phyloP scores from a whole-genome alignment of 2,329 filamentous ascomycete species.

The Fusarium gaditjirri region DNA sequence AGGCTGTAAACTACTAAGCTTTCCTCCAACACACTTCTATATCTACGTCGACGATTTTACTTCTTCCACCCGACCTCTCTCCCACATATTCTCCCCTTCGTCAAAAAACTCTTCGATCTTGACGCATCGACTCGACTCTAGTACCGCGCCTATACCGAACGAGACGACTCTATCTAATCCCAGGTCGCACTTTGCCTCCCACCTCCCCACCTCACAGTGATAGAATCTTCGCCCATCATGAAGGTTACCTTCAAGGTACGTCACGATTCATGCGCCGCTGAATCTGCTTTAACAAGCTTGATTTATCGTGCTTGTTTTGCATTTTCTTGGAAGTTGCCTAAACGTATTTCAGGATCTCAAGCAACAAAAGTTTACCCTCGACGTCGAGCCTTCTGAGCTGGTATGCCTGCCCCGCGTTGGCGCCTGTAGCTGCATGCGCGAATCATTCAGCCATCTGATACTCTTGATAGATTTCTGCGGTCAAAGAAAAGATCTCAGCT shows the following conservation, averaged over 20 bases:
- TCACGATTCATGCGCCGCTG: conserved; percentile 24
- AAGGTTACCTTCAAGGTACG: conserved; percentile 75
- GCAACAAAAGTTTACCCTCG: conserved; percentile 97
- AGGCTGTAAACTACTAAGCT: conserved; percentile 20
- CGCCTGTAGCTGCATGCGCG: conserved; percentile 31
- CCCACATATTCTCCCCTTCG: conserved; percentile 1
- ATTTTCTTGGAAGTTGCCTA: conserved; percentile 14
- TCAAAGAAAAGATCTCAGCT: conserved; percentile 91
- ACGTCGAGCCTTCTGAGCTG: conserved; percentile 91
- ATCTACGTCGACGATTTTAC: conserved; percentile 8
- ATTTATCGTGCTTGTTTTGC: neutral
- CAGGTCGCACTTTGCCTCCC: conserved; percentile 35
- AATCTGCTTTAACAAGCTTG: neutral
- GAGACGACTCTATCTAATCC: conserved; percentile 21
- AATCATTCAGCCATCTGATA: conserved; percentile 22
- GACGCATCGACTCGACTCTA: neutral
- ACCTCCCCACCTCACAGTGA: conserved; percentile 46
- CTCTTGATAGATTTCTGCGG: conserved; percentile 75
- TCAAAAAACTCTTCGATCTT: neutral
- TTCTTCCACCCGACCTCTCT: conserved; percentile 7
- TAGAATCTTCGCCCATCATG: conserved; percentile 63
- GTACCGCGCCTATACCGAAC: conserved; percentile 15
- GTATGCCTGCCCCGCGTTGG: conserved; percentile 66
- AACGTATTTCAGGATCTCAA: conserved; percentile 82
- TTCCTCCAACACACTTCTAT: conserved; percentile 27